These are phyloP conservation scores for Pseudogymnoascus sp. DNA, from an alignment of 2,329 filamentous ascomycete species.

Conservation along the genomic window DNA sequence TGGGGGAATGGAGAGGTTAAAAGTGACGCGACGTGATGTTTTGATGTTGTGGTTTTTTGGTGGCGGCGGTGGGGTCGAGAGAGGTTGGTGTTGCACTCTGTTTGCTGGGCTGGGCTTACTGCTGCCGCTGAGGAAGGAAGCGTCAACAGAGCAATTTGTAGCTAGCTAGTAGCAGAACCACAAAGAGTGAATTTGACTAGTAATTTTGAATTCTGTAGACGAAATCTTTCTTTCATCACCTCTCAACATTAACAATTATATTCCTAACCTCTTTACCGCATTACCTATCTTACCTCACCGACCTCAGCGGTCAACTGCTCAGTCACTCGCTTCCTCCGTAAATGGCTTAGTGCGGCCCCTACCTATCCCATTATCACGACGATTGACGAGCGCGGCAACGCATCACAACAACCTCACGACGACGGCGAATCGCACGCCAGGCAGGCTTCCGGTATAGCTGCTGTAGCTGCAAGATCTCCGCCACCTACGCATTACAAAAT, in stretches of 20 bases:
- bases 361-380: slow-evolving; percentile 8
- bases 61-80: background rate
- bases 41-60: slow-evolving; percentile 7
- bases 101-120: background rate
- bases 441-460: slow-evolving; percentile 5
- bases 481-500: background rate
- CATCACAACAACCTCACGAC: background rate
- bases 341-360: slow-evolving; percentile 9
- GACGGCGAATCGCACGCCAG: slow-evolving; percentile 3
- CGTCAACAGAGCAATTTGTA: background rate
- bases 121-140: background rate
- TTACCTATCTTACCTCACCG: background rate
- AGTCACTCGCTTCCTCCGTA: background rate
- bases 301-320: slow-evolving; percentile 4
- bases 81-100: slow-evolving; percentile 6
- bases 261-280: background rate
- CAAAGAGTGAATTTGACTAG: background rate
- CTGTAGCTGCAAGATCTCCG: background rate
- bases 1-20: background rate
- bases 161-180: background rate
- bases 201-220: background rate
- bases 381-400: slow-evolving; percentile 7
- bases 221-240: background rate
- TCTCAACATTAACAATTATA: background rate
- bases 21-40: slow-evolving; percentile 6